Conservation (phyloP, 768 basidiomycete species). For the Boletus reticuloceps region DNA sequence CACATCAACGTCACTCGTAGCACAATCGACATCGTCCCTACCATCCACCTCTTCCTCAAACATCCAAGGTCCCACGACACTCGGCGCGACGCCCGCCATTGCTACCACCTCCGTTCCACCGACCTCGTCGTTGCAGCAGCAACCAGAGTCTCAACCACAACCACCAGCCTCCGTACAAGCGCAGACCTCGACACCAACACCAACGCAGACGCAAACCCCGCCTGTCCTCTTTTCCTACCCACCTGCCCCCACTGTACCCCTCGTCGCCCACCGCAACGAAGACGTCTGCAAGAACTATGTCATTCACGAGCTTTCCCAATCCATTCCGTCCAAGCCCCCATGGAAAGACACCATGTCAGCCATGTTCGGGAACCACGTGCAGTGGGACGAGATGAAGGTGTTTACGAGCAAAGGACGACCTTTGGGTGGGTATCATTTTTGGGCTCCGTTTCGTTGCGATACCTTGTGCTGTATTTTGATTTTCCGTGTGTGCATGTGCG, state of each 20-base stretch:
- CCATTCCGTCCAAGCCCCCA: slow-evolving; percentile 44
- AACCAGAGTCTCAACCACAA: neutral
- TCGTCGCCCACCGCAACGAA: slow-evolving; percentile 39
- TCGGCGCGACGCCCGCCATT: neutral
- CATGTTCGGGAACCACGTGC: slow-evolving; percentile 81
- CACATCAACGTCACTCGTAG: neutral
- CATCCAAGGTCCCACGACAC: neutral
- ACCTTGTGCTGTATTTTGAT: neutral
- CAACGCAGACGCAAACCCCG: neutral
- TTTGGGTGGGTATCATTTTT: slow-evolving; percentile 41
- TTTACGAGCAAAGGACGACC: slow-evolving; percentile 67
- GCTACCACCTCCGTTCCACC: neutral
- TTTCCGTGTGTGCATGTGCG: neutral
- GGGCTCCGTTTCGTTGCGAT: neutral
- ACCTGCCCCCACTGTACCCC: slow-evolving; percentile 6
- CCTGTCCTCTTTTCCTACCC: slow-evolving; percentile 10
- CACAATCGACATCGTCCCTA: neutral
- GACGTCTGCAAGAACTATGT: slow-evolving; percentile 68
- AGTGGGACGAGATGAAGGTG: slow-evolving; percentile 73
- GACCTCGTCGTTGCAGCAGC: neutral
- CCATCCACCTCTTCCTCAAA: slow-evolving; percentile 1
- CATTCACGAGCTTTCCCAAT: slow-evolving; percentile 58
- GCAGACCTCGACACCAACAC: too few species aligned
- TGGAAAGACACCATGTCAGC: slow-evolving; percentile 78
- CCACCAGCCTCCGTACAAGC: neutral